Conservation (phyloP, 192 early-diverging fungal genomes). For the Entrophospora sp. region DNA sequence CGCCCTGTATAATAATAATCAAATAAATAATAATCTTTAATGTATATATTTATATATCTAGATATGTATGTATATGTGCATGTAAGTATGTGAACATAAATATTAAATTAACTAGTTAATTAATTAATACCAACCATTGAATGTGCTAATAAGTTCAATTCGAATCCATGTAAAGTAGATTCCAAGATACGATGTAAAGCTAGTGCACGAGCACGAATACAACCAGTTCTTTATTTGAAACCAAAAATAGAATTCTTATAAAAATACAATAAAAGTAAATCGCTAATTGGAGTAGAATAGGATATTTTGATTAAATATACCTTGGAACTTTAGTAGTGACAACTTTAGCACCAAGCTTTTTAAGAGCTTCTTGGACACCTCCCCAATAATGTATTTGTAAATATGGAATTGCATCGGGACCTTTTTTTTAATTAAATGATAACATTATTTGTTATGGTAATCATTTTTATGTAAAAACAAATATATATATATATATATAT, state of each 20-base stretch:
- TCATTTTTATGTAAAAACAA: not conserved
- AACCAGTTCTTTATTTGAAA: slow-evolving; percentile 41
- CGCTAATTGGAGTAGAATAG: too few species aligned
- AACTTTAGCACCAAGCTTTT: slow-evolving; percentile 72
- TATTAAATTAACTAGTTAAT: not conserved
- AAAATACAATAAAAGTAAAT: not conserved
- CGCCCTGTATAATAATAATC: too few species aligned
- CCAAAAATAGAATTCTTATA: not conserved
- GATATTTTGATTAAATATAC: too few species aligned
- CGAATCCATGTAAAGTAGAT: slow-evolving; percentile 36
- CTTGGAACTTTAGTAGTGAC: slow-evolving; percentile 65
- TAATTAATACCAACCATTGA: slow-evolving; percentile 60
- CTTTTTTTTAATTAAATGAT: slow-evolving; percentile 22
- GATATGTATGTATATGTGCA: too few species aligned
- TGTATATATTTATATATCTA: too few species aligned
- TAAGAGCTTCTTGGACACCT: slow-evolving; percentile 68
- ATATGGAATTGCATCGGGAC: slow-evolving; percentile 63
- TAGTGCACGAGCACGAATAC: slow-evolving; percentile 66
- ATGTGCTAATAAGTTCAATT: slow-evolving; percentile 85
- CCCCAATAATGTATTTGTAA: slow-evolving; percentile 87
- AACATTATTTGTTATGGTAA: not conserved
- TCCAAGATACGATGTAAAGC: slow-evolving; percentile 65
- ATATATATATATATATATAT: too few species aligned
- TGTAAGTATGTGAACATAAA: too few species aligned
- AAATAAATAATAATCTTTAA: too few species aligned